Percentiles rank a stretch among this genome's conserved stretches.
Conservation (phyloP, 805 yeast genomes). For the Cephaloascus albidus region DNA sequence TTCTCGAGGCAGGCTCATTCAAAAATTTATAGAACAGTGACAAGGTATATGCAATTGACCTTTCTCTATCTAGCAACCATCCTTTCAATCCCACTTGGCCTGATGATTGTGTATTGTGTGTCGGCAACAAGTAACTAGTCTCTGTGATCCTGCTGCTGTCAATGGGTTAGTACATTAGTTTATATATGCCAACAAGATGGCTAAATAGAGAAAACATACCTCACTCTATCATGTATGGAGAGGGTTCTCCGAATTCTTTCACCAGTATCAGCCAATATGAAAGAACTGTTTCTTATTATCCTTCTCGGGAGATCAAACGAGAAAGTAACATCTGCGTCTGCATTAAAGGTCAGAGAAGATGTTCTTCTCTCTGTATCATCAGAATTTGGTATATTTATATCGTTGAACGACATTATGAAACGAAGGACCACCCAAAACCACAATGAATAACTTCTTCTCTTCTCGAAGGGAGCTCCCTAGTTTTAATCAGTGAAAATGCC, state of each 20-base stretch:
- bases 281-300: neutral
- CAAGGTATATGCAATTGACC: neutral
- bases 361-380: neutral
- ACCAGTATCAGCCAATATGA: neutral
- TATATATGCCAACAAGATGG: no score
- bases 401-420: no score
- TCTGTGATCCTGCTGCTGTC: no score
- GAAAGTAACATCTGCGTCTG: neutral
- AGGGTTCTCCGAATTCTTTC: neutral
- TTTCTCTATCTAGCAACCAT: neutral
- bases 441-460: neutral
- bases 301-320: neutral
- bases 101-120: no score
- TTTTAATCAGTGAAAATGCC: neutral
- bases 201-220: no score
- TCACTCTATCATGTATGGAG: no score
- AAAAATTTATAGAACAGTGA: neutral
- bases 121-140: no score
- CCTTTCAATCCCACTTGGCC: neutral
- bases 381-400: neutral
- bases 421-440: no score
- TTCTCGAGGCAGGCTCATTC: constrained; percentile 2
- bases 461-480: neutral
- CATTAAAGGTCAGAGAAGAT: neutral
- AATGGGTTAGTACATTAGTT: no score